Percentiles rank a stretch among this genome's conserved stretches.
phyloP scores from a whole-genome alignment of 83 land plant genomes.

The Thuja plicata region DNA sequence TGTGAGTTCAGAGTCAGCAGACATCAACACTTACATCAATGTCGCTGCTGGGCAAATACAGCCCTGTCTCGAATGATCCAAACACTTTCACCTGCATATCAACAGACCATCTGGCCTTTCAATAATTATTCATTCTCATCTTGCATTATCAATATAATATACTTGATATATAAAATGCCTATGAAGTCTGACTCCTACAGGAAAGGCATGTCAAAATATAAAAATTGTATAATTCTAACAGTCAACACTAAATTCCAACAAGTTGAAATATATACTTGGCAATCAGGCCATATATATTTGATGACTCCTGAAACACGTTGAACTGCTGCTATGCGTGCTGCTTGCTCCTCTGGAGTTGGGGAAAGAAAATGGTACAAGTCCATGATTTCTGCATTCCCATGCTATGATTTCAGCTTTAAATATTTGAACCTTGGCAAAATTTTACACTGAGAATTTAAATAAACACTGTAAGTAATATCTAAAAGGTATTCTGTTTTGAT shows the following conservation, averaged over 20 bases:
- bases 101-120: not conserved
- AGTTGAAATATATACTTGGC: constrained; percentile 52
- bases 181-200: not conserved
- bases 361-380: constrained; percentile 82
- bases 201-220: not conserved
- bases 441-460: not conserved
- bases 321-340: constrained; percentile 54
- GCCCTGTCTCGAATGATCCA: constrained; percentile 93
- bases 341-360: constrained; percentile 75
- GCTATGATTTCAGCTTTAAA: not conserved
- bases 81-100: constrained; percentile 57
- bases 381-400: constrained; percentile 63
- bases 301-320: constrained; percentile 55
- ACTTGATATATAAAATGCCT: not conserved
- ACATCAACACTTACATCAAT: constrained; percentile 70
- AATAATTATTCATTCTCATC: not conserved
- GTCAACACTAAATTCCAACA: not conserved
- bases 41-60: constrained; percentile 90
- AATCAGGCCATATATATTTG: constrained; percentile 79
- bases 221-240: not conserved
- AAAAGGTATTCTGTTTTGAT: not conserved
- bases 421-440: not conserved
- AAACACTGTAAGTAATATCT: not conserved
- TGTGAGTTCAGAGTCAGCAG: not conserved
- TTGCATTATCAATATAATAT: not conserved